These are phyloP conservation scores for Plasmodium reichenowi DNA, from an alignment of 169 alveolate species.

Conservation along the genomic window DNA sequence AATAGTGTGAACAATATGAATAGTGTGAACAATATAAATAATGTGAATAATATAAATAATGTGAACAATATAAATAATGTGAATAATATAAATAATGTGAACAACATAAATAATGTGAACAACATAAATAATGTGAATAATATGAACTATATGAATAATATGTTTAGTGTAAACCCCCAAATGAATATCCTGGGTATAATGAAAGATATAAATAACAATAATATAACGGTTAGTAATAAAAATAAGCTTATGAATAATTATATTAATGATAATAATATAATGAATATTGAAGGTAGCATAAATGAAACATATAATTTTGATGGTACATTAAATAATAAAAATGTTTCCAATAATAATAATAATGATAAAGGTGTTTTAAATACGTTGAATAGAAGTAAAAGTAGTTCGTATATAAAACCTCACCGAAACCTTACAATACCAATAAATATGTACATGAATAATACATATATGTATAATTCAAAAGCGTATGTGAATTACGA, in stretches of 20 bases:
- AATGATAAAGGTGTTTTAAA: neutral
- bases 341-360: neutral
- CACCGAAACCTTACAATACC: neutral
- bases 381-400: neutral
- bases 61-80: neutral
- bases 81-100: neutral
- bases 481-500: neutral
- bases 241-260: conserved; percentile 7
- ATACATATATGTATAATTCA: neutral
- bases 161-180: no score
- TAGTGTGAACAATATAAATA: neutral
- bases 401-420: neutral
- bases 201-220: neutral
- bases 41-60: neutral
- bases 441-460: neutral
- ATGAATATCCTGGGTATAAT: no score
- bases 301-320: neutral
- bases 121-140: neutral
- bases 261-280: neutral
- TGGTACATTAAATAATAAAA: neutral
- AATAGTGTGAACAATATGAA: neutral
- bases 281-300: conserved; percentile 6
- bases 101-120: neutral
- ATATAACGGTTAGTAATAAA: neutral
- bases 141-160: neutral